Evolutionary conservation across 2,329 filamentous ascomycete species (phyloP).

Genomic region (Cercospora janseana): DNA sequence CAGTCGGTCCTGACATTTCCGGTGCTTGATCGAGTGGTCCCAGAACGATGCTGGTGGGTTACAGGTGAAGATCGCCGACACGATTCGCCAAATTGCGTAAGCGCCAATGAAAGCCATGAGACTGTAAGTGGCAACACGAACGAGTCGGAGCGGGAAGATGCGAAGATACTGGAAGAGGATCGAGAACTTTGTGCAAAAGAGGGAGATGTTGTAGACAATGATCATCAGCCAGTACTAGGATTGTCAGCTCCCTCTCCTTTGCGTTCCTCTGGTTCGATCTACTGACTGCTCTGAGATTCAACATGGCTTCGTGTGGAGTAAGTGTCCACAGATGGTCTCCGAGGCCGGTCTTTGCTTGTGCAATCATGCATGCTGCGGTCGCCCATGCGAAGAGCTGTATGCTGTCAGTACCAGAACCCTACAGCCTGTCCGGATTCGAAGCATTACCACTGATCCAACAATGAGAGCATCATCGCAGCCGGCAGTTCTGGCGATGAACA

Average conservation of each 20-base stretch:
- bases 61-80: slow-evolving; percentile 44
- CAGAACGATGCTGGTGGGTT: slow-evolving; percentile 41
- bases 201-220: slow-evolving; percentile 39
- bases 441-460: slow-evolving; percentile 11
- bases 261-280: neutral
- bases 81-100: slow-evolving; percentile 36
- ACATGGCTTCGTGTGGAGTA: slow-evolving; percentile 1
- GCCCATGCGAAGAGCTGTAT: slow-evolving; percentile 1
- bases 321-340: slow-evolving; percentile 11
- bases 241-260: neutral
- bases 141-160: slow-evolving; percentile 44
- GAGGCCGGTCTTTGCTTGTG: slow-evolving; percentile 10
- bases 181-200: slow-evolving; percentile 45
- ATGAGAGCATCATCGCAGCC: slow-evolving; percentile 18
- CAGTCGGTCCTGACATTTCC: slow-evolving; percentile 13
- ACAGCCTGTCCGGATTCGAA: no score
- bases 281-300: slow-evolving; percentile 14
- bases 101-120: slow-evolving; percentile 34
- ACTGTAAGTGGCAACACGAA: slow-evolving; percentile 35
- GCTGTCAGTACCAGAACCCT: no score
- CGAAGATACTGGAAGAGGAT: slow-evolving; percentile 50
- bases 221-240: slow-evolving; percentile 15
- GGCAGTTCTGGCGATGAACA: slow-evolving; percentile 11
- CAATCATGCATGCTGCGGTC: neutral
- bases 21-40: slow-evolving; percentile 31